phyloP scores from a whole-genome alignment of 306 rosid species.

The Styphnolobium japonicum region DNA sequence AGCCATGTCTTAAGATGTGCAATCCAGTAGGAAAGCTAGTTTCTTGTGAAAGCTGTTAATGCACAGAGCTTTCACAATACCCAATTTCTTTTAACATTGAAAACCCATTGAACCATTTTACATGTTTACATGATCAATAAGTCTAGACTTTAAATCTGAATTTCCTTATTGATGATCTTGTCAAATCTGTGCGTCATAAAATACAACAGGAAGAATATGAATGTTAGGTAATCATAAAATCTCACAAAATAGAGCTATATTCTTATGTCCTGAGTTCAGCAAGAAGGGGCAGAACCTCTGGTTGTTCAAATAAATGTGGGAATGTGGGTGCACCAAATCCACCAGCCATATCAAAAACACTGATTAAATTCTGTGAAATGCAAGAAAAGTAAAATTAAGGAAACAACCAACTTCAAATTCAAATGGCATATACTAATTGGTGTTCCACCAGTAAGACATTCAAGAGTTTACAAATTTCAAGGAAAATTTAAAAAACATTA shows the following conservation, averaged over 20 bases:
- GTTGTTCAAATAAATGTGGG: not conserved
- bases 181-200: slow-evolving; percentile 64
- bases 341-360: not conserved
- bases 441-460: too few relatives aligned
- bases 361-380: not conserved
- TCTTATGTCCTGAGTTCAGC: not conserved
- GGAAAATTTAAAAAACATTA: too few relatives aligned
- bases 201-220: not conserved
- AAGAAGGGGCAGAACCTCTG: not conserved
- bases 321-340: not conserved
- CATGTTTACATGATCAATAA: not conserved
- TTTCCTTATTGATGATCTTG: slow-evolving; percentile 88
- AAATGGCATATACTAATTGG: too few relatives aligned
- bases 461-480: too few relatives aligned
- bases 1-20: not conserved
- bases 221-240: not conserved
- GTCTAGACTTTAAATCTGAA: slow-evolving; percentile 27
- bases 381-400: not conserved
- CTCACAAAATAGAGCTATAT: not conserved
- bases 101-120: not conserved
- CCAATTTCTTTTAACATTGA: not conserved
- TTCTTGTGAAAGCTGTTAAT: not conserved
- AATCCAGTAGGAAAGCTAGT: not conserved
- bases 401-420: not conserved
- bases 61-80: not conserved